phyloP scores from a whole-genome alignment of 2,329 filamentous ascomycete genomes.

The Aspergillus unguis region DNA sequence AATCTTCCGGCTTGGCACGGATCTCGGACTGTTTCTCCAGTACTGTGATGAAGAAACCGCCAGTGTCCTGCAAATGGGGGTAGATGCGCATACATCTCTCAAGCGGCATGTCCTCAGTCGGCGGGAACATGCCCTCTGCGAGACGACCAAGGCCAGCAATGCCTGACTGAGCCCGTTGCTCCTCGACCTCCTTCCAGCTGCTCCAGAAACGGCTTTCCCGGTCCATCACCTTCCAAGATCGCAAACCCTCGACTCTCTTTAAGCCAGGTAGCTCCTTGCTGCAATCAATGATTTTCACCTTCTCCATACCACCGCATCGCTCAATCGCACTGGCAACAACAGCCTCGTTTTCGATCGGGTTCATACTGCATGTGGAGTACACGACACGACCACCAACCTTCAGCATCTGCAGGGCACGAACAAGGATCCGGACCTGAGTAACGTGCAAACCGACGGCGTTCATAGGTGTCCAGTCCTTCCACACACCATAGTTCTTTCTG shows the following conservation, averaged over 20 bases:
- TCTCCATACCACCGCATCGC: constrained; percentile 76
- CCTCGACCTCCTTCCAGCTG: constrained; percentile 76
- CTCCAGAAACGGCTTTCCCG: constrained; percentile 75
- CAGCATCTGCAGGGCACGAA: constrained; percentile 89
- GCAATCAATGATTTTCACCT: constrained; percentile 82
- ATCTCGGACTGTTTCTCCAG: constrained; percentile 89
- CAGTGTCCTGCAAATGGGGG: constrained; percentile 91
- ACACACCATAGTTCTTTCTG: constrained; percentile 88
- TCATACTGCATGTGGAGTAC: constrained; percentile 98
- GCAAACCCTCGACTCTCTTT: constrained; percentile 72
- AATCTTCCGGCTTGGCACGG: constrained; percentile 67
- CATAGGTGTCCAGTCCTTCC: constrained; percentile 89
- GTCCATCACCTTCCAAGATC: constrained; percentile 86
- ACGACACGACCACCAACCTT: constrained; percentile 93
- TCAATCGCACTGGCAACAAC: constrained; percentile 85
- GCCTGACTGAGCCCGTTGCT: constrained; percentile 60
- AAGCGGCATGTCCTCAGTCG: constrained; percentile 65
- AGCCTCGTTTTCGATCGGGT: constrained; percentile 94
- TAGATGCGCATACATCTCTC: constrained; percentile 93
- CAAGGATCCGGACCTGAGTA: constrained; percentile 84
- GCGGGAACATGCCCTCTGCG: constrained; percentile 79
- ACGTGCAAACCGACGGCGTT: constrained; percentile 83
- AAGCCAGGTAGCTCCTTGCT: constrained; percentile 72
- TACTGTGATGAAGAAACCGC: constrained; percentile 95
- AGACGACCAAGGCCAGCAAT: constrained; percentile 66